Evolutionary conservation across 441 rosid species (phyloP).

Genomic region (Gossypium schwendimanii): DNA sequence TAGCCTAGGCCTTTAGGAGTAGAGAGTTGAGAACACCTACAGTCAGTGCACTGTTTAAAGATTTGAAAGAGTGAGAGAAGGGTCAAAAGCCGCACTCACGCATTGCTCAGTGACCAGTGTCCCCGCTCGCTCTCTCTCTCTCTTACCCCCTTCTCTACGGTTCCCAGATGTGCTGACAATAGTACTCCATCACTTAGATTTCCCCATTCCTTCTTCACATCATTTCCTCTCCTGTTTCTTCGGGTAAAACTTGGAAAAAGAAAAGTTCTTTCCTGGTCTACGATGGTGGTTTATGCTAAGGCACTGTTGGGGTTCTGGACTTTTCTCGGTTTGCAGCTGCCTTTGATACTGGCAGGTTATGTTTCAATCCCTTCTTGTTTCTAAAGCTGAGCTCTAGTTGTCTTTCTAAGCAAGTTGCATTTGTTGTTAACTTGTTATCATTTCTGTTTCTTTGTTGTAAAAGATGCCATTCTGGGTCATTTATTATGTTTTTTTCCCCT

Average conservation of each 20-base stretch:
- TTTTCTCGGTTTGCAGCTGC: constrained; percentile 44
- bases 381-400: neutral
- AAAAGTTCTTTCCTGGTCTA: constrained; percentile 13
- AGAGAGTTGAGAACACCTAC: neutral
- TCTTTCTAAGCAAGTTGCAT: neutral
- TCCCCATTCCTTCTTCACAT: constrained; percentile 3
- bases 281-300: constrained; percentile 40
- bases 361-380: constrained; percentile 4
- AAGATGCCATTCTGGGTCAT: neutral
- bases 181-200: neutral
- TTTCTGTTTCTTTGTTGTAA: neutral
- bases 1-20: neutral
- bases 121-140: neutral
- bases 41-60: neutral
- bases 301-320: constrained; percentile 39
- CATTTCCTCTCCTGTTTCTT: constrained; percentile 8
- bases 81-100: constrained; percentile 2
- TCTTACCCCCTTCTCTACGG: neutral
- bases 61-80: neutral
- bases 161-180: constrained; percentile 1
- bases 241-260: constrained; percentile 12
- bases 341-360: constrained; percentile 48
- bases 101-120: constrained; percentile 1
- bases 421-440: neutral
- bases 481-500: neutral